Evolutionary conservation across 352 stramenopile genomes (phyloP), one percentile per base, ranked within the genome.

Genomic region (Phytophthora melonis): DNA sequence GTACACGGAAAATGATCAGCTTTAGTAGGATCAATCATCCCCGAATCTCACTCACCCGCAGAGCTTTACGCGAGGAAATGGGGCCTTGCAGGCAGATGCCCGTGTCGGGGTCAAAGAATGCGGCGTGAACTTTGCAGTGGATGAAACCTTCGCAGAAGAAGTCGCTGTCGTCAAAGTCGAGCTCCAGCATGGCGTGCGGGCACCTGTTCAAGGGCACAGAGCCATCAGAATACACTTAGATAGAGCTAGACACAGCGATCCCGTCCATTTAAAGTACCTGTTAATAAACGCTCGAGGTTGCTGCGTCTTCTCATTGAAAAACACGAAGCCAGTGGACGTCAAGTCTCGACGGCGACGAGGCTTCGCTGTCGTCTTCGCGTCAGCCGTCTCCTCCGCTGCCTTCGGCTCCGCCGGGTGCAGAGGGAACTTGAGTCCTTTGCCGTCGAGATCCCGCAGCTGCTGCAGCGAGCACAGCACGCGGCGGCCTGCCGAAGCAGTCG

Each of bases 101-200:
- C 11, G 86, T 92, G 23, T 76, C 83, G 81, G 88, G 86, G 64
- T 95, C 88, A 63, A 95, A 95, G 74, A 93, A 92, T 14, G 88
- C 87, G 43, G 84, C 88, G 68, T 95, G 88, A 3, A 78, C 86
- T 63, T 95, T 95, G 81, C 88, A 95, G 64, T 92, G 84, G 50
- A 95, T 74, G 60, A 94, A 93, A 13, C 87, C 87, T 74, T 93
- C 82, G 59, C 73, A 83, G 70, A 94, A 92, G 67, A 95, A 95
- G 66, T 94, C 87, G 72, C 81, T 86, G 79, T 94, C 89, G 71
- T 93, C 86, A 56, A 92, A 70, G 65, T 95, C 87, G 55, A 95
- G 71, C 73, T 95, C 87, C 63, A 94, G 68, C 62, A 82, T 72
- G 49, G 88, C 87, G 58, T 95, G 86, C 7, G 87, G 83, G 63